Evolutionary conservation across 108 stramenopile species (phyloP).

Genomic region (Cylindrotheca fusiformis): DNA sequence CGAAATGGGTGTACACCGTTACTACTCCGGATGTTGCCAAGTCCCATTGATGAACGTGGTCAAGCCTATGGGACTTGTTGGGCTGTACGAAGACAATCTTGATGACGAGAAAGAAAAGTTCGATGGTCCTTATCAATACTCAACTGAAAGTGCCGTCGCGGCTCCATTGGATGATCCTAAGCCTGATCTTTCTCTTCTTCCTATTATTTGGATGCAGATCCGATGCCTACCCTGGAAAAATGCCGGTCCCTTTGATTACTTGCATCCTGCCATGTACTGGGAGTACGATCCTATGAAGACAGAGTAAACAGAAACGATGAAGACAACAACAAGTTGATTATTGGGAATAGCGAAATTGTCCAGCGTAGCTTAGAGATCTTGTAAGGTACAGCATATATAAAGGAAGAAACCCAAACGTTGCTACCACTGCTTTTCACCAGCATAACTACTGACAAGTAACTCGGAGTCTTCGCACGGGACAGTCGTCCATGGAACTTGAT

Average conservation of each 20-base stretch:
- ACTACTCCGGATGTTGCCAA: conserved; percentile 20
- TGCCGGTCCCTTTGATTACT: conserved; percentile 18
- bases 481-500: too few species aligned
- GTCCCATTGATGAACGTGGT: conserved; percentile 20
- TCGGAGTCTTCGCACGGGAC: too few species aligned
- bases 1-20: conserved; percentile 18
- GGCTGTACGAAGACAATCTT: conserved; percentile 5
- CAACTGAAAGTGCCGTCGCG: not conserved
- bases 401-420: too few species aligned
- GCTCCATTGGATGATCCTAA: not conserved
- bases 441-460: too few species aligned
- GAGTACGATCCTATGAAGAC: conserved; percentile 5
- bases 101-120: conserved; percentile 6
- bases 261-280: conserved; percentile 12
- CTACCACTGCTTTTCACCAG: too few species aligned
- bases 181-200: not conserved
- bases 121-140: conserved; percentile 4
- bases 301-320: too few species aligned
- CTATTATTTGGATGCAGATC: conserved; percentile 16
- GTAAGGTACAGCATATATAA: too few species aligned
- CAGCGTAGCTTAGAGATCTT: too few species aligned
- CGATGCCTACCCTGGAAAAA: conserved; percentile 14
- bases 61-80: conserved; percentile 17
- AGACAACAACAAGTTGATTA: too few species aligned
- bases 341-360: too few species aligned